phyloP scores from a whole-genome alignment of 805 yeast genomes.

The Nakazawaea wyomingensis region DNA sequence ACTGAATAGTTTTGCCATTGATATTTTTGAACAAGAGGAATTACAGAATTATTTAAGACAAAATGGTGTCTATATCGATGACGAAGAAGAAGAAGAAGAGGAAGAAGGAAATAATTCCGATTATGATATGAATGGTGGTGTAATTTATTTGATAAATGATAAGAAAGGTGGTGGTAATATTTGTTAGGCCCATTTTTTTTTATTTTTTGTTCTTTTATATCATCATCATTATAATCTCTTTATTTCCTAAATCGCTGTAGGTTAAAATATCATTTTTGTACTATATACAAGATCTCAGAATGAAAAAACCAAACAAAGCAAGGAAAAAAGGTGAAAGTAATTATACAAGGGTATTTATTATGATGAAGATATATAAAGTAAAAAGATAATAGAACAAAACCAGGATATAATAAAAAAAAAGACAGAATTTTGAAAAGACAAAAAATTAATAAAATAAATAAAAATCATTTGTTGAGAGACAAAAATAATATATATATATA shows the following conservation, averaged over 20 bases:
- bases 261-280: too few relatives aligned
- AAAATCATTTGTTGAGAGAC: too few relatives aligned
- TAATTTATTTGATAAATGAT: background rate
- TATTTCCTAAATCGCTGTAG: background rate
- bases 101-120: conserved; percentile 24
- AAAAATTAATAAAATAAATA: too few relatives aligned
- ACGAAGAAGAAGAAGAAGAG: background rate
- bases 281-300: background rate
- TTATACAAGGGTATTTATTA: background rate
- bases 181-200: background rate
- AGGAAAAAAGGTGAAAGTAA: too few relatives aligned
- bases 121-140: conserved; percentile 31
- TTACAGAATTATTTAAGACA: too few relatives aligned
- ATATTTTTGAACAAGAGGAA: background rate
- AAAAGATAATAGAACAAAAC: background rate
- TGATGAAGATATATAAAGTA: background rate
- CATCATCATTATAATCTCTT: background rate
- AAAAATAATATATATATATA: too few relatives aligned
- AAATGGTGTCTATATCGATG: too few relatives aligned
- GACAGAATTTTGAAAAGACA: too few relatives aligned
- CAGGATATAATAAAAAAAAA: background rate
- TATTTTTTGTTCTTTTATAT: background rate
- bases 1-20: background rate
- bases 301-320: background rate
- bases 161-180: background rate